phyloP scores from a whole-genome alignment of 805 yeast species.

The Candida adriatica region DNA sequence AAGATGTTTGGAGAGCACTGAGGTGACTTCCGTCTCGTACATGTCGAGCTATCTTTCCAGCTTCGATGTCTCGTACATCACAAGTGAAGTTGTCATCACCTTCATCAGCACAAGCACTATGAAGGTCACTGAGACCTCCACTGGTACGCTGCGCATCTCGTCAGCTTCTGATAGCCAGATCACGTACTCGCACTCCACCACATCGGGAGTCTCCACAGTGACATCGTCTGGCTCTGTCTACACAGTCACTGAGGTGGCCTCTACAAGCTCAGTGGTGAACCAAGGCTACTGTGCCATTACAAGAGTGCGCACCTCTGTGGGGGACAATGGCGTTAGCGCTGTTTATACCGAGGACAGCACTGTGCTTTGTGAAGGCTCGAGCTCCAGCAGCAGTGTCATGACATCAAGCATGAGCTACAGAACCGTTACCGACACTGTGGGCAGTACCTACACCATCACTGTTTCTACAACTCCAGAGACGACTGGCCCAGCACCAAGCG shows the following conservation, averaged over 20 bases:
- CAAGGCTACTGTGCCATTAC: slow-evolving; percentile 14
- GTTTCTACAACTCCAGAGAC: too few relatives aligned
- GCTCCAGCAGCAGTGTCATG: slow-evolving; percentile 1
- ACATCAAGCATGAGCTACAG: slow-evolving; percentile 5
- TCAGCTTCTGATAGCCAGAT: slow-evolving; percentile 5
- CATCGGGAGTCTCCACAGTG: slow-evolving; percentile 1
- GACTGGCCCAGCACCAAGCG: too few relatives aligned
- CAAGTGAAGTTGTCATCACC: slow-evolving; percentile 16
- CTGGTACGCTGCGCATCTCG: slow-evolving; percentile 15
- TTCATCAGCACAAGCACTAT: slow-evolving; percentile 18
- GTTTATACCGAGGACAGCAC: slow-evolving; percentile 8
- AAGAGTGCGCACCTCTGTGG: slow-evolving; percentile 6
- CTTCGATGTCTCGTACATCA: slow-evolving; percentile 17
- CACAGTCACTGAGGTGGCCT: slow-evolving; percentile 8
- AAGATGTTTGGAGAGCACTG: slow-evolving; percentile 17
- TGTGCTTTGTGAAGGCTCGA: slow-evolving; percentile 6
- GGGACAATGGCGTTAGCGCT: slow-evolving; percentile 2
- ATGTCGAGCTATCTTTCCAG: slow-evolving; percentile 15
- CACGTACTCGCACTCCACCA: neutral
- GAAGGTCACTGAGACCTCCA: slow-evolving; percentile 16
- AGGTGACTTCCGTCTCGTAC: slow-evolving; percentile 15
- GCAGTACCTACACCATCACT: slow-evolving; percentile 5
- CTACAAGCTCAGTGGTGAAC: slow-evolving; percentile 10
- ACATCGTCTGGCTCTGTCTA: slow-evolving; percentile 6
- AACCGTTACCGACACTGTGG: slow-evolving; percentile 10